Evolutionary conservation across 2,329 filamentous ascomycete species (phyloP).

Genomic region (Apiospora saccharicola): DNA sequence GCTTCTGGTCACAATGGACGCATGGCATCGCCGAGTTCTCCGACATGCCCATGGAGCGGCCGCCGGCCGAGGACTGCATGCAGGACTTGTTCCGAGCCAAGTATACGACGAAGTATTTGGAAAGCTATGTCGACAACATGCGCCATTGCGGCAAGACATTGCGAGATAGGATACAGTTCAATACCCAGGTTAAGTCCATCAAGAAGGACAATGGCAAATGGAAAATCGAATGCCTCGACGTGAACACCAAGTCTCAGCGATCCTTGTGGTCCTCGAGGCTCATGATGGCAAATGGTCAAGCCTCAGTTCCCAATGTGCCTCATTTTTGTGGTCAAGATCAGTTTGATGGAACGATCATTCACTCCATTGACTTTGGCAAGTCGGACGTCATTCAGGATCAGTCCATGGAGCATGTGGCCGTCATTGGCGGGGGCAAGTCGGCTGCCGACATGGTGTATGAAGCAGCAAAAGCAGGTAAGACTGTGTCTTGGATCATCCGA

Average conservation of each 20-base stretch:
- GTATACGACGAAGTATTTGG: slow-evolving; percentile 39
- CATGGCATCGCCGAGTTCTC: slow-evolving; percentile 41
- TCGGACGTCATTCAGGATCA: slow-evolving; percentile 26
- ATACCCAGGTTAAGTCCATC: not conserved
- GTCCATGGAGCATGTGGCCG: slow-evolving; percentile 37
- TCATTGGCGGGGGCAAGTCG: slow-evolving; percentile 47
- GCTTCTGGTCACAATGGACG: slow-evolving; percentile 43
- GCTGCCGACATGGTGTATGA: slow-evolving; percentile 48
- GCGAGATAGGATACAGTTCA: not conserved
- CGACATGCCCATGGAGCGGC: slow-evolving; percentile 38
- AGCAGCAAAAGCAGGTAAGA: slow-evolving; percentile 41
- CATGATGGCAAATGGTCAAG: not conserved
- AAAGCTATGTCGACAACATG: slow-evolving; percentile 7
- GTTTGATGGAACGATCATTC: not conserved
- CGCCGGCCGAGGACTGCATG: slow-evolving; percentile 36
- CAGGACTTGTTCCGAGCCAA: slow-evolving; percentile 38
- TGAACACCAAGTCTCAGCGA: not conserved
- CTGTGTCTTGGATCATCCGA: slow-evolving; percentile 45
- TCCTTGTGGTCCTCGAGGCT: not conserved
- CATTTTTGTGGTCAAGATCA: not conserved
- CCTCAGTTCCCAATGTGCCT: not conserved
- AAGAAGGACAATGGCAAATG: not conserved
- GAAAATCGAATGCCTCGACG: not conserved
- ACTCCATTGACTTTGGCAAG: not conserved
- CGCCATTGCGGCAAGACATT: not conserved